Evolutionary conservation across 192 early-diverging fungal genomes (phyloP).

Genomic region (Chytriomyces sp.): DNA sequence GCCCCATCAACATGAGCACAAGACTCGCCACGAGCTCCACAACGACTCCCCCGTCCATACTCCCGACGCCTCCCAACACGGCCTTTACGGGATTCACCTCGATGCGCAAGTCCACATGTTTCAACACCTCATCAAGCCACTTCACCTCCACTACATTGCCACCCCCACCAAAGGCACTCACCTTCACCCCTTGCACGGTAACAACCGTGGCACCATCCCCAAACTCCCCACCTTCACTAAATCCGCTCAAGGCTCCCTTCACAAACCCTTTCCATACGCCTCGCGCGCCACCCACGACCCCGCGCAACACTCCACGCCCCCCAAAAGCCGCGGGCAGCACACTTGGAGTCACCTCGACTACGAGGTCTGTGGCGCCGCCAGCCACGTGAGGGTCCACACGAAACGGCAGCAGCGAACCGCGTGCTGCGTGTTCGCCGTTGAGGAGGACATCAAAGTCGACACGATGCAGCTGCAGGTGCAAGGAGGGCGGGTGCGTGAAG

Average conservation of each 20-base stretch:
- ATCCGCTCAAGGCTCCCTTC: slow-evolving; percentile 13
- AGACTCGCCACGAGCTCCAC: slow-evolving; percentile 9
- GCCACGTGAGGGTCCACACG: not conserved
- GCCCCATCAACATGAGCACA: not conserved
- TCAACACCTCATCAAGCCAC: not conserved
- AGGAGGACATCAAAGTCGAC: slow-evolving; percentile 14
- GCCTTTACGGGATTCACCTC: slow-evolving; percentile 1
- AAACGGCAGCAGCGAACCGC: not conserved
- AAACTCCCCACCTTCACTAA: slow-evolving; percentile 18
- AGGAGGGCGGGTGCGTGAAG: slow-evolving; percentile 2
- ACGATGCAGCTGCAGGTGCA: not conserved
- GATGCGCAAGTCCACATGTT: not conserved
- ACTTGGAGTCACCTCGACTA: not conserved
- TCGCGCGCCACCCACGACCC: slow-evolving; percentile 9
- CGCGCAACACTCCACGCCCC: not conserved
- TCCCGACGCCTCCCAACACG: not conserved
- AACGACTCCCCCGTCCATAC: slow-evolving; percentile 5
- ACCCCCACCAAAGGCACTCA: not conserved
- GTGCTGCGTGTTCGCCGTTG: slow-evolving; percentile 6
- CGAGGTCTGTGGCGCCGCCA: not conserved
- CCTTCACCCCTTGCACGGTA: slow-evolving; percentile 1
- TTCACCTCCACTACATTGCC: slow-evolving; percentile 4
- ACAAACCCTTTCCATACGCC: slow-evolving; percentile 14
- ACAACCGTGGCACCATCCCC: slow-evolving; percentile 19
- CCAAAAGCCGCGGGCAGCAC: not conserved